phyloP scores from a whole-genome alignment of 192 early-diverging fungal species.

The Coemansia sp. region DNA sequence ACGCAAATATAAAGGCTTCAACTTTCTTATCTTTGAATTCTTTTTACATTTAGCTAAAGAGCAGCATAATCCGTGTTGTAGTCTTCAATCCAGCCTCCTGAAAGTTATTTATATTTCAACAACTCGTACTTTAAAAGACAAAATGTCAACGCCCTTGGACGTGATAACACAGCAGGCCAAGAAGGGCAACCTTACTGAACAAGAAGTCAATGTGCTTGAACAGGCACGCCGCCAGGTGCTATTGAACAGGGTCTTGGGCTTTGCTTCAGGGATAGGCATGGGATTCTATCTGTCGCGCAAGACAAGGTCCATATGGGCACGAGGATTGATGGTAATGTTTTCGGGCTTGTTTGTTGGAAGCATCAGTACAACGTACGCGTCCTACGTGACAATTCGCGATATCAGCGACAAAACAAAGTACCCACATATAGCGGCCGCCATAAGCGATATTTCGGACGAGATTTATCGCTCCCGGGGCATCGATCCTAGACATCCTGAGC shows the following conservation, averaged over 20 bases:
- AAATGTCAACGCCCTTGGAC: conserved; percentile 23
- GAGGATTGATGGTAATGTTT: conserved; percentile 20
- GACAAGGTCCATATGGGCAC: conserved; percentile 5
- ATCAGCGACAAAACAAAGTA: conserved; percentile 32
- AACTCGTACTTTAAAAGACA: not conserved
- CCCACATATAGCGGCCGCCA: conserved; percentile 35
- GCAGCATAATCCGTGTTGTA: not conserved
- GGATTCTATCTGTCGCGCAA: conserved; percentile 30
- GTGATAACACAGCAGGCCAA: conserved; percentile 20
- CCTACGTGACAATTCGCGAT: conserved; percentile 13
- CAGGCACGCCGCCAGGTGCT: conserved; percentile 5
- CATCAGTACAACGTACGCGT: not conserved
- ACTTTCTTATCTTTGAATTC: not conserved
- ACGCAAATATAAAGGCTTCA: not conserved
- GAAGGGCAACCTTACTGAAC: conserved; percentile 28
- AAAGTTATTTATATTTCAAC: no score
- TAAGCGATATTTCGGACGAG: conserved; percentile 31
- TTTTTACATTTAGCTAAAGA: not conserved
- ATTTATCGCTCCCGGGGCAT: conserved; percentile 29
- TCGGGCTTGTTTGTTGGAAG: conserved; percentile 14
- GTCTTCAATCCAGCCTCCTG: no score
- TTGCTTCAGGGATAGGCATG: conserved; percentile 14
- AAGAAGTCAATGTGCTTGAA: conserved; percentile 18
- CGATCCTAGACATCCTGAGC: conserved; percentile 32
- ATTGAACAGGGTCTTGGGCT: conserved; percentile 1